These are phyloP conservation scores for Coemansia sp. DNA, from an alignment of 192 early-diverging fungal species.

Conservation along the genomic window DNA sequence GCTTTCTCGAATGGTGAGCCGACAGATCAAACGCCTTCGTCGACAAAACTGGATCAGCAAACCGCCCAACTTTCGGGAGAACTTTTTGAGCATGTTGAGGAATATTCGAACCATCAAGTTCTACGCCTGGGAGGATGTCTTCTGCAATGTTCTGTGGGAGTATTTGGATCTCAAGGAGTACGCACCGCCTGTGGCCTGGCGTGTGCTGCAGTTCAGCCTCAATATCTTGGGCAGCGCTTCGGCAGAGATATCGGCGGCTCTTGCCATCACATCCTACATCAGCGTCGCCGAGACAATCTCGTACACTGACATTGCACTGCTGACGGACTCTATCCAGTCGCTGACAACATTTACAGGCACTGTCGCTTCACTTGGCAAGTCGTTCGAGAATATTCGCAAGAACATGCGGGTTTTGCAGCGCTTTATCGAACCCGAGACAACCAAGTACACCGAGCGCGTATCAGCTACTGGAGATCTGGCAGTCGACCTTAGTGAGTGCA, in stretches of 20 bases:
- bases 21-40: not conserved
- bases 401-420: constrained; percentile 7
- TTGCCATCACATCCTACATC: constrained; percentile 61
- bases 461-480: not conserved
- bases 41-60: not conserved
- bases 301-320: constrained; percentile 20
- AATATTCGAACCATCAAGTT: constrained; percentile 66
- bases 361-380: not conserved
- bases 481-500: constrained; percentile 16
- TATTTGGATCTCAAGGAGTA: constrained; percentile 6
- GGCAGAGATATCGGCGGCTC: constrained; percentile 57
- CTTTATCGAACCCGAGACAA: not conserved
- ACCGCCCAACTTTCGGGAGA: constrained; percentile 1
- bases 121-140: constrained; percentile 59
- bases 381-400: not conserved
- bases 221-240: constrained; percentile 30
- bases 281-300: constrained; percentile 14
- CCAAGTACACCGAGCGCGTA: not conserved
- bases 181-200: constrained; percentile 29
- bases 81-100: constrained; percentile 22
- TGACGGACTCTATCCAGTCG: constrained; percentile 26
- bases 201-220: constrained; percentile 8
- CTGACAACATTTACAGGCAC: constrained; percentile 12
- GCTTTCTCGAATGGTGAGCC: not conserved
- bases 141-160: not conserved